Percentiles rank a stretch among this genome's conserved stretches.
Conservation (phyloP, 1,284 basidiomycete genomes). For the Trametes polyzona region DNA sequence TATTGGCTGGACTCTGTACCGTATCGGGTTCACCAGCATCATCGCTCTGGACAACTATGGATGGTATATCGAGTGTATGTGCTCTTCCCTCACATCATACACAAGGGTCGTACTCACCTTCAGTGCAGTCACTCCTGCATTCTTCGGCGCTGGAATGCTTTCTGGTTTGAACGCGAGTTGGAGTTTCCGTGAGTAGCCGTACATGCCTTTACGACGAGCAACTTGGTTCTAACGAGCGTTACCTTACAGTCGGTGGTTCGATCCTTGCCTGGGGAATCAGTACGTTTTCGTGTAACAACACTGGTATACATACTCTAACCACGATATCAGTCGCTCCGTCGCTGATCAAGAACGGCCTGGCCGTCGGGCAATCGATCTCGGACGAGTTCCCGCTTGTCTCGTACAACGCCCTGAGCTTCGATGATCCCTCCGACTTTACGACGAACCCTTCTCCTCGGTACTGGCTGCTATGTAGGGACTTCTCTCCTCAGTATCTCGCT, state of each 20-base stretch:
- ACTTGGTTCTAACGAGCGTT: neutral
- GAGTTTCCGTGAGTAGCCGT: constrained; percentile 55
- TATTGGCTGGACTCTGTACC: constrained; percentile 66
- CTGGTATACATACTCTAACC: neutral
- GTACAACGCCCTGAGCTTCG: constrained; percentile 50
- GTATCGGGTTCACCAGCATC: constrained; percentile 62
- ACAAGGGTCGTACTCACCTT: constrained; percentile 9
- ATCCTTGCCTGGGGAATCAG: constrained; percentile 68
- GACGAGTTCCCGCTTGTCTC: constrained; percentile 48
- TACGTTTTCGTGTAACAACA: neutral
- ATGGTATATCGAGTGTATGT: constrained; percentile 54
- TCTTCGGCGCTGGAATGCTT: constrained; percentile 70
- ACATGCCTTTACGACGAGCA: too few relatives aligned
- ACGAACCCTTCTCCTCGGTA: constrained; percentile 62
- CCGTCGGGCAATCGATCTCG: constrained; percentile 45
- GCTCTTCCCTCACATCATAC: neutral
- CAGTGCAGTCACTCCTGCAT: constrained; percentile 60
- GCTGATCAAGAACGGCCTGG: constrained; percentile 55
- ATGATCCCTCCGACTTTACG: constrained; percentile 44
- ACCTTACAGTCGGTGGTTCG: constrained; percentile 37
- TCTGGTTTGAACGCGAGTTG: constrained; percentile 67
- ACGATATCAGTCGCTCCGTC: constrained; percentile 48
- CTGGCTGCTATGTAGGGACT: constrained; percentile 55
- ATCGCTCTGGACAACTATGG: constrained; percentile 65
- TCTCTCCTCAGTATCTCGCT: neutral